These are phyloP conservation scores for Xylariaceae sp. DNA, from an alignment of 2,329 filamentous ascomycete species.

Conservation along the genomic window DNA sequence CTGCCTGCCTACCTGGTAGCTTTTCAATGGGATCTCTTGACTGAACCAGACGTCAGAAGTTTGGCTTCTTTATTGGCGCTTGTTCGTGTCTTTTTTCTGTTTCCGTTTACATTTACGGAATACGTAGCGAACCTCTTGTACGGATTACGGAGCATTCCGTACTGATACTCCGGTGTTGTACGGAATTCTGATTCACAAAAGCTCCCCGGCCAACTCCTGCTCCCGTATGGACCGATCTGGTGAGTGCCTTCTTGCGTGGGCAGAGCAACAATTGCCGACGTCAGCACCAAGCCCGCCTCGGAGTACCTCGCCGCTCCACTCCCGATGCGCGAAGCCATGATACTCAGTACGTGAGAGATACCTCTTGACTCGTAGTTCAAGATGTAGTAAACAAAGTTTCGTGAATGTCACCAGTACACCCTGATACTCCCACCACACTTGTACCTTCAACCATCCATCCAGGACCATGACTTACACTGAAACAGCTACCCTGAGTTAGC, in stretches of 20 bases:
- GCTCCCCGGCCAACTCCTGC: not conserved
- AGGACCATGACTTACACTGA: no score
- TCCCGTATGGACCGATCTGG: not conserved
- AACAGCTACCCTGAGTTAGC: no score
- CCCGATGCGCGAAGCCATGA: no score
- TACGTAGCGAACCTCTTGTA: not conserved
- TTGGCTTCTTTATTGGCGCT: not conserved
- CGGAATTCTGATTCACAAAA: not conserved
- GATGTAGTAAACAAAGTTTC: no score
- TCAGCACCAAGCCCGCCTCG: not conserved
- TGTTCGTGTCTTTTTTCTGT: not conserved
- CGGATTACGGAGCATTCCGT: not conserved
- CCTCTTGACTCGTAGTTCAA: not conserved
- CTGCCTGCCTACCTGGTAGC: not conserved
- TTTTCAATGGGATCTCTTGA: not conserved
- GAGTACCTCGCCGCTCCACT: no score
- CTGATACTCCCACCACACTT: no score
- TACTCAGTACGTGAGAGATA: not conserved
- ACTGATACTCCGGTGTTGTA: not conserved
- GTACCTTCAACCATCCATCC: no score
- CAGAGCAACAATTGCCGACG: not conserved
- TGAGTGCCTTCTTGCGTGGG: not conserved
- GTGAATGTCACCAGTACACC: no score
- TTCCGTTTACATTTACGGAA: not conserved
- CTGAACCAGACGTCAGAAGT: not conserved